Conservation (phyloP, 2,329 filamentous ascomycete species). For the Beauveria scarabaeidicola region DNA sequence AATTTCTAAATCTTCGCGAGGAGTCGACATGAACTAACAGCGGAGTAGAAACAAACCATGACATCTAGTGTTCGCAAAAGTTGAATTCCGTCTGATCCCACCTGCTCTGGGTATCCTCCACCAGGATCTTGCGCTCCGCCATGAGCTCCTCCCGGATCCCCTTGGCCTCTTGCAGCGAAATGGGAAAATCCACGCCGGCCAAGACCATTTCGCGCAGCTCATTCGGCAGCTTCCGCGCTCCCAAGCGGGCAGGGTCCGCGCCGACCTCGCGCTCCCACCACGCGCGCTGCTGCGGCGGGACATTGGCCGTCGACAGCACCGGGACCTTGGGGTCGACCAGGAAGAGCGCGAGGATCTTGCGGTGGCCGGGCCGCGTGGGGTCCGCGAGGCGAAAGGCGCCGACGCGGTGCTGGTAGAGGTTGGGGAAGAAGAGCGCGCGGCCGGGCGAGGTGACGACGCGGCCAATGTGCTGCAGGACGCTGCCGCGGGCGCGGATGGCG, state of each 20-base stretch:
- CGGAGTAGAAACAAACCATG: neutral
- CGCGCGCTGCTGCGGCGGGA: constrained; percentile 33
- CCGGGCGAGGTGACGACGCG: constrained; percentile 33
- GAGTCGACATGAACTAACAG: too few species aligned
- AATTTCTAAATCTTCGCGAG: too few species aligned
- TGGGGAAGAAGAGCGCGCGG: constrained; percentile 49
- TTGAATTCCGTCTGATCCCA: neutral
- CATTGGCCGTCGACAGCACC: constrained; percentile 34
- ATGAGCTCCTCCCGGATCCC: constrained; percentile 6
- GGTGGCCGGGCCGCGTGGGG: constrained; percentile 42
- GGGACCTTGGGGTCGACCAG: constrained; percentile 48
- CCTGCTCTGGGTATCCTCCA: neutral
- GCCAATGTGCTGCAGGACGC: constrained; percentile 32
- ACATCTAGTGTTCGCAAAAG: constrained; percentile 8
- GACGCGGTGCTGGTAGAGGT: constrained; percentile 43
- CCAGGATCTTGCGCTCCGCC: constrained; percentile 2
- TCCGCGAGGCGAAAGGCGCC: constrained; percentile 44
- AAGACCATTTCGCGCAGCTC: constrained; percentile 3
- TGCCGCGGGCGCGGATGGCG: constrained; percentile 19
- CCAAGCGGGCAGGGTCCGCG: neutral
- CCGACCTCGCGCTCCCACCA: constrained; percentile 23
- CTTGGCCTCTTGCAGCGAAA: neutral
- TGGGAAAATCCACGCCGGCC: neutral
- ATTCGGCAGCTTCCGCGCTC: neutral
- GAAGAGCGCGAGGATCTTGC: constrained; percentile 52